These are phyloP conservation scores for Paraphaeosphaeria minitans DNA, from an alignment of 2,329 filamentous ascomycete genomes.

Conservation along the genomic window DNA sequence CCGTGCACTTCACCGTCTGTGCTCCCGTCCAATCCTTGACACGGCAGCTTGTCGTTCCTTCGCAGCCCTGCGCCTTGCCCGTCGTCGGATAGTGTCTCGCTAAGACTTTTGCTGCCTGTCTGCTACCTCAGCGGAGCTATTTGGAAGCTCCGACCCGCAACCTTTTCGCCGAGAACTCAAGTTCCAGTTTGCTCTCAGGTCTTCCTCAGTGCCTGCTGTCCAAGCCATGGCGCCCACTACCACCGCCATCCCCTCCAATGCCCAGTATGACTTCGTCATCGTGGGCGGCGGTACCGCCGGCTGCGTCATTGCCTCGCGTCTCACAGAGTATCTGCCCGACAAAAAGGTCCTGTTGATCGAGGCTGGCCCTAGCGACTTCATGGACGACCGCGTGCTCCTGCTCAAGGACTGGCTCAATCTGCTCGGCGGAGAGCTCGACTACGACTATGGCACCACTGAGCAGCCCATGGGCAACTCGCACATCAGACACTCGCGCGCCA, in stretches of 20 bases:
- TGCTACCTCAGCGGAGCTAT: not conserved
- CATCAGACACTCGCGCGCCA: slow-evolving; percentile 89
- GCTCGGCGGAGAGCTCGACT: slow-evolving; percentile 84
- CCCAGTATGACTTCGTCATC: slow-evolving; percentile 79
- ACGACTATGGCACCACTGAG: slow-evolving; percentile 87
- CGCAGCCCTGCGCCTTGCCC: slow-evolving; percentile 10
- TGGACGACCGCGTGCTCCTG: slow-evolving; percentile 83
- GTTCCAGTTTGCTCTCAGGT: not conserved
- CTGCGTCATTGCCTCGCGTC: slow-evolving; percentile 79
- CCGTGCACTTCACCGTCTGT: not conserved
- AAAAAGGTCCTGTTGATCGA: slow-evolving; percentile 84
- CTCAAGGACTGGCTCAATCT: slow-evolving; percentile 86
- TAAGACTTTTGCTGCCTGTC: slow-evolving; percentile 3
- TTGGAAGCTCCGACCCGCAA: slow-evolving; percentile 14
- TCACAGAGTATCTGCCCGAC: slow-evolving; percentile 81
- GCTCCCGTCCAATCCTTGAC: slow-evolving; percentile 1
- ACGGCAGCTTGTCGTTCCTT: not conserved
- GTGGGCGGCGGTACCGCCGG: slow-evolving; percentile 86
- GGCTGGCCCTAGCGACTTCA: slow-evolving; percentile 86
- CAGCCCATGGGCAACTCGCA: slow-evolving; percentile 90
- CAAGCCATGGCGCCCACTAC: slow-evolving; percentile 60
- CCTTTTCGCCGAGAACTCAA: not conserved
- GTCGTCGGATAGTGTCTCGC: slow-evolving; percentile 7
- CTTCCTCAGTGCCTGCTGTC: slow-evolving; percentile 1
- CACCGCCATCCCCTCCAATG: slow-evolving; percentile 66